Conservation (phyloP, 352 stramenopile genomes). For the Pythium dissimile region DNA sequence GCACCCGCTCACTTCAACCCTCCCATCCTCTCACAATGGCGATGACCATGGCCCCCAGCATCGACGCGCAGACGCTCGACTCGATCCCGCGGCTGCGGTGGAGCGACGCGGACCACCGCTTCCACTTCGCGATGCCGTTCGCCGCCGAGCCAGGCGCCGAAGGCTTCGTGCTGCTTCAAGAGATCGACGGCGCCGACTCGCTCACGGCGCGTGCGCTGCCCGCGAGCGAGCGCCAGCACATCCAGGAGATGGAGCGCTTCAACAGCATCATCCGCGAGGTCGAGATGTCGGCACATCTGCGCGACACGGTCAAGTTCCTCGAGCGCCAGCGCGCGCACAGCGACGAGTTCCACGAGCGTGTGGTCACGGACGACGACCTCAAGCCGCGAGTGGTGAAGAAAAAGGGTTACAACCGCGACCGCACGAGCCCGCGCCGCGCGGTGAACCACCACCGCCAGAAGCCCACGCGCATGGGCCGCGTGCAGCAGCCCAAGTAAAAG, state of each 20-base stretch:
- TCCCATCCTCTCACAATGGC: slow-evolving; percentile 24
- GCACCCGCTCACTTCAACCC: neutral
- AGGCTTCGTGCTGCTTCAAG: slow-evolving; percentile 71
- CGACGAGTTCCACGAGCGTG: slow-evolving; percentile 60
- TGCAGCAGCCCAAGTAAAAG: slow-evolving; percentile 64
- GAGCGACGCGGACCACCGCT: slow-evolving; percentile 68
- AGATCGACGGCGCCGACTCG: slow-evolving; percentile 57
- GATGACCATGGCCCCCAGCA: slow-evolving; percentile 41
- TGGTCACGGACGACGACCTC: slow-evolving; percentile 48
- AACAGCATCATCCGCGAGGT: slow-evolving; percentile 72
- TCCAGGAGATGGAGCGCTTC: slow-evolving; percentile 74
- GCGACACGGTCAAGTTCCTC: slow-evolving; percentile 51
- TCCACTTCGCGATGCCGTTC: slow-evolving; percentile 71
- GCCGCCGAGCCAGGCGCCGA: slow-evolving; percentile 50
- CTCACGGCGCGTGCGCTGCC: slow-evolving; percentile 38
- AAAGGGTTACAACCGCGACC: slow-evolving; percentile 41
- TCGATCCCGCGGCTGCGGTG: slow-evolving; percentile 70
- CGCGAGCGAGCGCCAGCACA: slow-evolving; percentile 45
- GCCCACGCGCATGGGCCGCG: slow-evolving; percentile 50
- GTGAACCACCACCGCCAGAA: slow-evolving; percentile 45
- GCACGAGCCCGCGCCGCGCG: slow-evolving; percentile 38
- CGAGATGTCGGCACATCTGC: slow-evolving; percentile 62
- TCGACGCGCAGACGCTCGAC: slow-evolving; percentile 43
- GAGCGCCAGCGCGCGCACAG: slow-evolving; percentile 59
- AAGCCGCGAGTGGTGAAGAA: slow-evolving; percentile 40